Conservation (phyloP, 163 green algal species). For the Trebouxiophyceae sp. region DNA sequence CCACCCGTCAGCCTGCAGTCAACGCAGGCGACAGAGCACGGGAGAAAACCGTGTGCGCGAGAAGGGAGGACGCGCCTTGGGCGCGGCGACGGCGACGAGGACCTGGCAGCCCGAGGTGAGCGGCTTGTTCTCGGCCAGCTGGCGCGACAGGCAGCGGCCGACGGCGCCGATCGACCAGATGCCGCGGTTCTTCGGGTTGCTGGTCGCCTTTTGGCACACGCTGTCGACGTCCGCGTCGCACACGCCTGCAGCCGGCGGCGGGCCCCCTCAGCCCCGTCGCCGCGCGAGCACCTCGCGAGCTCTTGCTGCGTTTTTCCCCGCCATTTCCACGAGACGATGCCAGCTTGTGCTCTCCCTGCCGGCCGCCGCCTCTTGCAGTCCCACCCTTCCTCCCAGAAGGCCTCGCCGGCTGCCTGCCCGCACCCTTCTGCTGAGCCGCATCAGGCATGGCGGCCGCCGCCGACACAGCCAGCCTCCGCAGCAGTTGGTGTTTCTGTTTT, state of each 20-base stretch:
- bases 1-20: background rate
- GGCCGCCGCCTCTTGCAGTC: background rate
- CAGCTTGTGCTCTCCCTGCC: background rate
- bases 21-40: background rate
- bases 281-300: no score
- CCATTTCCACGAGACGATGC: no score
- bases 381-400: background rate
- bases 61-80: constrained; percentile 24
- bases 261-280: no score
- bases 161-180: constrained; percentile 67
- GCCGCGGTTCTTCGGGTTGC: constrained; percentile 7
- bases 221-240: constrained; percentile 61
- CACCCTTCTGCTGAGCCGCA: no score
- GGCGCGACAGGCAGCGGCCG: constrained; percentile 59
- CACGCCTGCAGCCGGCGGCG: constrained; percentile 11
- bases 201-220: constrained; percentile 4
- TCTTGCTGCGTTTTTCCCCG: no score
- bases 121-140: constrained; percentile 46
- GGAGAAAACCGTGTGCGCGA: background rate
- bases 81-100: constrained; percentile 58
- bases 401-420: no score
- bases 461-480: no score
- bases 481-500: no score
- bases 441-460: no score
- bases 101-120: constrained; percentile 45